phyloP scores from a whole-genome alignment of 1,284 basidiomycete species.

The Neonothopanus nambi region DNA sequence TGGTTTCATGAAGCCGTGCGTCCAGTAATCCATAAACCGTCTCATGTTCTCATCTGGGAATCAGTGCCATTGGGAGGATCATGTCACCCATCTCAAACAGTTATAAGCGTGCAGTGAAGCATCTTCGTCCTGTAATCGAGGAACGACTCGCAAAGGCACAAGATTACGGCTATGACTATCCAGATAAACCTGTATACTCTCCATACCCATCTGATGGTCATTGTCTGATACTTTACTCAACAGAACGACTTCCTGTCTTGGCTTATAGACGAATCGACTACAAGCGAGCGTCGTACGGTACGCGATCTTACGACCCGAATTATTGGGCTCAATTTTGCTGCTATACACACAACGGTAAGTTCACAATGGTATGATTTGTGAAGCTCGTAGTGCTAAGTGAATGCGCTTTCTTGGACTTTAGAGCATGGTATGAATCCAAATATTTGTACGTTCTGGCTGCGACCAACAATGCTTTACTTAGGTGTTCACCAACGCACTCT shows the following conservation, averaged over 20 bases:
- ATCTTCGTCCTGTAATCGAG: slow-evolving; percentile 40
- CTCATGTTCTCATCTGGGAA: neutral
- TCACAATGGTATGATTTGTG: neutral
- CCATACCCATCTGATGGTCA: neutral
- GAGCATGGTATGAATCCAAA: neutral
- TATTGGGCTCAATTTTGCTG: slow-evolving; percentile 21
- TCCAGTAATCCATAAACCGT: slow-evolving; percentile 14
- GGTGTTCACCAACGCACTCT: slow-evolving; percentile 9
- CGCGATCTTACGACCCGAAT: slow-evolving; percentile 19
- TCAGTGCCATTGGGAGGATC: slow-evolving; percentile 27
- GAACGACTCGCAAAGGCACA: slow-evolving; percentile 39
- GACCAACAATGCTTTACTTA: too few relatives aligned
- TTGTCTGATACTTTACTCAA: neutral
- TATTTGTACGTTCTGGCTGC: neutral
- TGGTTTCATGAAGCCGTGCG: slow-evolving; percentile 39
- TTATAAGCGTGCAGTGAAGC: slow-evolving; percentile 29
- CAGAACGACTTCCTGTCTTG: slow-evolving; percentile 32
- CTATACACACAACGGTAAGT: slow-evolving; percentile 19
- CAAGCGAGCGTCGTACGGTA: slow-evolving; percentile 20
- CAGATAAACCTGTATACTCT: slow-evolving; percentile 30
- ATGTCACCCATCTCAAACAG: slow-evolving; percentile 26
- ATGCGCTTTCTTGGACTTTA: neutral
- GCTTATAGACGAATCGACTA: slow-evolving; percentile 27
- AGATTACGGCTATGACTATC: slow-evolving; percentile 33
- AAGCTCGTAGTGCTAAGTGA: too few relatives aligned